Base-by-base conservation (phyloP, 129 eudicot genomes). In the Pulicaria dysenterica region DNA sequence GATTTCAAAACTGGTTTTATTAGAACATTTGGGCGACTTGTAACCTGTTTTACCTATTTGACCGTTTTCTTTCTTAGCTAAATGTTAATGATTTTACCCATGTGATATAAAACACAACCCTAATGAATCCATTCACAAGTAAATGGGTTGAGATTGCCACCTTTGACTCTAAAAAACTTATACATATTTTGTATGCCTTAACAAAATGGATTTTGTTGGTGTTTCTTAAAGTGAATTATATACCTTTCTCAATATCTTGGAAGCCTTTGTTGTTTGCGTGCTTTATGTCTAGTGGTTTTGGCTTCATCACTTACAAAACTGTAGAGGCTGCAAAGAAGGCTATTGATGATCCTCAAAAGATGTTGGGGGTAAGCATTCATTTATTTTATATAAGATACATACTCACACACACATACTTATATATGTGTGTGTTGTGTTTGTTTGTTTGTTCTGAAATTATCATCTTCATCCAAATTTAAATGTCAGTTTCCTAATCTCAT, bases 261-360 rank as follows among this genome's bases (percentile, higher is more conserved):
- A 48, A 45, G 55, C 48, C 11, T 48, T 58, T 15, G 24, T 64
- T 45, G 10, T 75, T 45, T 71, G 47, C 58, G 17, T 72, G 65
- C 19, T 16, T 69, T n/a, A 36, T 77, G 9, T 80, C 58, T 47
- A 89, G 96, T 73, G 91, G 96, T 51, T 89, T 89, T 47, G 96
- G 96, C 40, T 89, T 89, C 78, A 79, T 89, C 41, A 89, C 96
- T n/a, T 89, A 78, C 81, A 89, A 84, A 77, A 86, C 85, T 14
- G 79, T 81, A 17, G 91, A 83, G 83, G 89, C 85, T 61, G 85
- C 95, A 41, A 88, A 85, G 76, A 88, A 77, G 66, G 95, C 95
- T 42, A 76, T 88, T 15, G 95, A 85, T 61, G 88, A 81, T 69
- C 88, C 95, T 17, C 89, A 85, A 73, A 88, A 84, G 85, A 74